Conservation (phyloP, 176 grass and related monocot genomes). For the Cenchrus fungigraminus region DNA sequence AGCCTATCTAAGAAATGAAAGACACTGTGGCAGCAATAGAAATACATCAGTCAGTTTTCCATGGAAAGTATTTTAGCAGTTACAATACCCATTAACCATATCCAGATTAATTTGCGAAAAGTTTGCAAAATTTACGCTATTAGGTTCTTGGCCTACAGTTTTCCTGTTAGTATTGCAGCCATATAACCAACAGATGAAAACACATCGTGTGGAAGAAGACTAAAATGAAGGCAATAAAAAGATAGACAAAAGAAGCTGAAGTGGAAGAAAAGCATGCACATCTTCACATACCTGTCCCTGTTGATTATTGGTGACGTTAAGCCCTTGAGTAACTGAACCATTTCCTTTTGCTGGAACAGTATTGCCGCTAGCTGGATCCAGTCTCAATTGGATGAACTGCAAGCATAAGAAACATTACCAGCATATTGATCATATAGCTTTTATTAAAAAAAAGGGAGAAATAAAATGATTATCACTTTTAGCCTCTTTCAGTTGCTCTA, state of each 20-base stretch:
- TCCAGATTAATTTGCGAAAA: background rate
- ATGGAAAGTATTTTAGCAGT: no score
- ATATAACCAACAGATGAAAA: background rate
- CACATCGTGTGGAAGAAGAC: background rate
- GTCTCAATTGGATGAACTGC: constrained; percentile 83
- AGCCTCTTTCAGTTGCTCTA: background rate
- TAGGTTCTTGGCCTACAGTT: background rate
- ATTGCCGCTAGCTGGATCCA: constrained; percentile 82
- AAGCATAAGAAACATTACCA: constrained; percentile 31
- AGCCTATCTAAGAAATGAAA: no score
- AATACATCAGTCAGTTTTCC: no score
- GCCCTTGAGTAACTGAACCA: constrained; percentile 73
- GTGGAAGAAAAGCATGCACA: background rate
- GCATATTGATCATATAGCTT: background rate
- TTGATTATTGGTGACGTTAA: constrained; percentile 80
- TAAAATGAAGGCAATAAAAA: background rate
- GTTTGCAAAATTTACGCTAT: background rate
- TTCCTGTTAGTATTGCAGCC: background rate
- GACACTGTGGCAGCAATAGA: no score
- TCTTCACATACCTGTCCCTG: constrained; percentile 74
- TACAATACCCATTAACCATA: background rate
- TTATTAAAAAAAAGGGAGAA: constrained; percentile 8
- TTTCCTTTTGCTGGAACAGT: constrained; percentile 67
- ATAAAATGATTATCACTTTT: background rate
- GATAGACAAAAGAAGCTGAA: constrained; percentile 8